Evolutionary conservation across 306 rosid genomes (phyloP).

Genomic region (Vicia villosa): DNA sequence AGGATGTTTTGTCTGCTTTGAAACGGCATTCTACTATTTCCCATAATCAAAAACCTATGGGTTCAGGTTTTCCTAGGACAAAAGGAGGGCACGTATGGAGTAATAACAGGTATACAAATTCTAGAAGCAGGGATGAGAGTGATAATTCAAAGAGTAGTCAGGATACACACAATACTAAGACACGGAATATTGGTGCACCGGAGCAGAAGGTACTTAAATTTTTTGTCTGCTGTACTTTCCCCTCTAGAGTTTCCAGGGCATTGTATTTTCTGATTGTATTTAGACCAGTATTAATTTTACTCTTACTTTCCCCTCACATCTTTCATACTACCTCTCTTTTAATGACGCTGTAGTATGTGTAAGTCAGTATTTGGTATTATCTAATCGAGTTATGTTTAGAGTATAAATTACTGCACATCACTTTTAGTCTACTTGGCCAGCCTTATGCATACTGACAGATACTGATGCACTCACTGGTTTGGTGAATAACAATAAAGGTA

Average conservation of each 20-base stretch:
- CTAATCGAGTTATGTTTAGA: slow-evolving; percentile 1
- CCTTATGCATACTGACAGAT: background rate
- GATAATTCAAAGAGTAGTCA: slow-evolving; percentile 46
- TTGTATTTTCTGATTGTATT: slow-evolving; percentile 16
- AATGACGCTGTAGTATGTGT: background rate
- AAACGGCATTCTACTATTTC: slow-evolving; percentile 75
- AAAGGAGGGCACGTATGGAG: slow-evolving; percentile 58
- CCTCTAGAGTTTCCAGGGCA: background rate
- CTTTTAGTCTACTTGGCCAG: background rate
- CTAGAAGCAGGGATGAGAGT: slow-evolving; percentile 46
- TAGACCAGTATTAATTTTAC: background rate
- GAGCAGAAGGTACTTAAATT: slow-evolving; percentile 69
- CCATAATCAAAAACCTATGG: slow-evolving; percentile 61
- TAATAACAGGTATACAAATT: slow-evolving; percentile 44
- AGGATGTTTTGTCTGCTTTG: slow-evolving; percentile 82
- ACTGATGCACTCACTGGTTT: background rate
- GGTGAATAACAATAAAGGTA: slow-evolving; percentile 3
- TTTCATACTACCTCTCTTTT: background rate
- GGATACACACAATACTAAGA: slow-evolving; percentile 54
- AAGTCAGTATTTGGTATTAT: slow-evolving; percentile 16
- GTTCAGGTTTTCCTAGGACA: slow-evolving; percentile 55
- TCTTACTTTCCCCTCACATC: no score
- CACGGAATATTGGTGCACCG: slow-evolving; percentile 63
- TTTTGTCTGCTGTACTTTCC: slow-evolving; percentile 19
- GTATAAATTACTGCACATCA: background rate